Evolutionary conservation across 805 yeast species (phyloP), one percentile per base, ranked within the genome.

Genomic region (Starmera dryadoides): DNA sequence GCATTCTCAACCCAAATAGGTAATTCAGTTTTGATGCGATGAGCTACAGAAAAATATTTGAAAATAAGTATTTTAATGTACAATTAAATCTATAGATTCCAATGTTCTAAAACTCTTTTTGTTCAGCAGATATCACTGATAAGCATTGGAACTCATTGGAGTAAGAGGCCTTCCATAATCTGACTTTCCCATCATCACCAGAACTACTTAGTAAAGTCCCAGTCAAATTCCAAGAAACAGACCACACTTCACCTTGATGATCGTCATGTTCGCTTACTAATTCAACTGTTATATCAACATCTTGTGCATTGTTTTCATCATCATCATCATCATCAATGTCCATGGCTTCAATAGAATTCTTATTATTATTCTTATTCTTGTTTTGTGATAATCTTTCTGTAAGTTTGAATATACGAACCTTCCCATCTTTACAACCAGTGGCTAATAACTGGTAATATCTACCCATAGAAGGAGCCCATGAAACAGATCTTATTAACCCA

Each of bases 381-480:
- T 22, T 12, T 9, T 47, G 29, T 2, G 40, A 20, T 5, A 52
- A 41, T 25, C 54, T 47, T 43, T 81, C 88, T 4, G 68, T 66
- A 6, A 88, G 67, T 58, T 84, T 86, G 69, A 81, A 91, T 3
- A 93, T 81, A 38, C 98, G 74, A 10, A 93, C 88, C 52, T 69
- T 77, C 1, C 98, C 98, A 58, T 93, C 99, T 58, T 88, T 88
- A 57, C 96, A 88, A 5, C 94, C 98, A 0, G 98, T 91, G 1
- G 99, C 98, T 33, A 93, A 69, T 35, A 89, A 65, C 50, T 91
- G 95, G 57, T 77, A 86, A 46, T 81, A 78, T 48, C 96, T 69
- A 2, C 98, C 98, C 82, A 89, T 86, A 0, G 94, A 78, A 3
- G 98, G 96, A 0, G 98, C 98, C 98, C 98, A 91, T 23, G 89